Conservation (phyloP, 78 protist species). For the Dictyostelium firmibasis region DNA sequence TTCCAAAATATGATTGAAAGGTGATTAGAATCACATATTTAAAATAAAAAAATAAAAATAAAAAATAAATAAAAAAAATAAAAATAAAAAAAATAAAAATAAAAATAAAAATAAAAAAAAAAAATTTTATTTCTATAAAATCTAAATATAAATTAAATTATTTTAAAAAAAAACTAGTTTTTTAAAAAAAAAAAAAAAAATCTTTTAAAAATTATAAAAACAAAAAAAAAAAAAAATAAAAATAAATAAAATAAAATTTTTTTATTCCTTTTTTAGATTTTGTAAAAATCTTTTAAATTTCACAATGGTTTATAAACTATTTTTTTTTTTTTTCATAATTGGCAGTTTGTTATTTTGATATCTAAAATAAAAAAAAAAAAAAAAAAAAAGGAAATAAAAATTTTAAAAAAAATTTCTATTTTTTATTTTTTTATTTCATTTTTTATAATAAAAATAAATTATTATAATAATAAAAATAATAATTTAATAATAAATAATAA, state of each 20-base stretch:
- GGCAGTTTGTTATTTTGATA: neutral
- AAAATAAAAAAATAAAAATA: too few species aligned
- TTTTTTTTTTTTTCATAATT: too few species aligned
- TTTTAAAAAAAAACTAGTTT: too few species aligned
- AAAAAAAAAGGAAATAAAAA: neutral
- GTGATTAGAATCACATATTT: too few species aligned
- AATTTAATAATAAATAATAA: neutral
- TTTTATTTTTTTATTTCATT: neutral
- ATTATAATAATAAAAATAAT: neutral
- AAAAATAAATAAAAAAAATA: too few species aligned
- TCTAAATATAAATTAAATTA: too few species aligned
- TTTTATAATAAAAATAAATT: neutral
- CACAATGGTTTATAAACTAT: neutral
- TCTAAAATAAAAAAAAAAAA: neutral
- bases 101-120: too few species aligned
- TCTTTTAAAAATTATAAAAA: neutral
- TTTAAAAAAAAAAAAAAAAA: neutral
- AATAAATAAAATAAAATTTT: too few species aligned
- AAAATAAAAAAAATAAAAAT: too few species aligned
- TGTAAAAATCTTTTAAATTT: neutral
- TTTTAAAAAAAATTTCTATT: neutral
- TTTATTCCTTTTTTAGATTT: neutral
- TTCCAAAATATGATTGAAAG: too few species aligned
- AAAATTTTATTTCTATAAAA: too few species aligned
- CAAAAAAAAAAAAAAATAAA: neutral